phyloP scores from a whole-genome alignment of 257 asterid species.

The Mentha longifolia region DNA sequence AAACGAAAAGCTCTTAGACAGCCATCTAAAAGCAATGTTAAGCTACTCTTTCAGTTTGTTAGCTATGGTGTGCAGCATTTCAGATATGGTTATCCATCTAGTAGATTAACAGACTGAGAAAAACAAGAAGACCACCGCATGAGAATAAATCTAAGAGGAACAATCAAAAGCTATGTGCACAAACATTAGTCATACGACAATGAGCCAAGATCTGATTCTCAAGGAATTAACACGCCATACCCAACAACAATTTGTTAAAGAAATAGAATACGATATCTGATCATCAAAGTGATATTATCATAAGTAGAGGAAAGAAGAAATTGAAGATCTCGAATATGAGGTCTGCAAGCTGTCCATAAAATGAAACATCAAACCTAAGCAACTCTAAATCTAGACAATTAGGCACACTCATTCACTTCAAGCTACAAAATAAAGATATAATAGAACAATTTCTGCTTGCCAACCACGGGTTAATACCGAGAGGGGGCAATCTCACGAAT shows the following conservation, averaged over 20 bases:
- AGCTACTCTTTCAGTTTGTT: constrained; percentile 27
- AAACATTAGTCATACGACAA: background rate
- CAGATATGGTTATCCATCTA: background rate
- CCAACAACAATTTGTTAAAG: background rate
- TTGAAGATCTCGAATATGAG: background rate
- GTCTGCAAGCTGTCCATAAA: background rate
- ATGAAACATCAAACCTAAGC: background rate
- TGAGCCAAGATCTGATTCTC: constrained; percentile 6
- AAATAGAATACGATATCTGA: background rate
- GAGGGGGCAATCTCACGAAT: background rate
- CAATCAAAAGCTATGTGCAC: background rate
- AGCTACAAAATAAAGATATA: background rate
- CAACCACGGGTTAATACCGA: background rate
- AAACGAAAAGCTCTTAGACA: constrained; percentile 14
- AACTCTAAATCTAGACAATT: background rate
- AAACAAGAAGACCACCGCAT: background rate
- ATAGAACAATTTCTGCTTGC: background rate
- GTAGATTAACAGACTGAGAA: background rate
- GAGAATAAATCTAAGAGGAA: constrained; percentile 11
- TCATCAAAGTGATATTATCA: background rate
- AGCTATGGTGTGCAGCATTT: background rate
- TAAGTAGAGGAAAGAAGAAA: constrained; percentile 1
- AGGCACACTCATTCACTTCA: background rate
- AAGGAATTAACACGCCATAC: background rate
- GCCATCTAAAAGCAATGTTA: background rate